Base-by-base conservation (phyloP, 495 filamentous ascomycete genomes). In the Neurospora hispaniola region DNA sequence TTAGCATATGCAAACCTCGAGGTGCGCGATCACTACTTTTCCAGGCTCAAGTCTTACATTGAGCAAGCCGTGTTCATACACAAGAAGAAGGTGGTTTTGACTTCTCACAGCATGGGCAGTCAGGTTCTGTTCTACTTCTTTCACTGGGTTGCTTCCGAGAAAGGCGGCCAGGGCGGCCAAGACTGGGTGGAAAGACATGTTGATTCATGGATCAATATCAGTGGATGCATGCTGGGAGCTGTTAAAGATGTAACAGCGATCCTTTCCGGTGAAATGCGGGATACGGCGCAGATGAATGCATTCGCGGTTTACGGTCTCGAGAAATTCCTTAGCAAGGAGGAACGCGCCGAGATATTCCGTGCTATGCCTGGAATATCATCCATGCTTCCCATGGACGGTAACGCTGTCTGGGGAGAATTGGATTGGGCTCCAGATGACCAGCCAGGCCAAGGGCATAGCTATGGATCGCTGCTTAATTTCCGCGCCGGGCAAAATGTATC, bases 251-350 rank as follows among this genome's bases (percentile, higher is more conserved):
- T 98, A 31, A 92, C 96, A 1, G 96, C 96, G 10, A 88, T 98
- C 8, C 87, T 98, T 0, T 97, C 94, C 0, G 96, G 96, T 41
- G 96, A 99, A 82, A 99, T 98, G 96, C 92, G 93, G 74, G 96
- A 99, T 79, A 99, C 96, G 0, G 96, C 96, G 2, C 96, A 98
- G 78, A 88, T 99, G 16, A 99, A 98, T 79, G 88, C 94, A n/a
- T 97, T 98, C 74, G 96, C 96, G 10, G 94, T 99, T 14, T 99
- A 98, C 77, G 96, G 96, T 0, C 88, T 99, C 1, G 96, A 99
- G 81, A 97, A 95, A 76, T 99, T 99, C 81, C 86, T 99, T 7
- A 92, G 89, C 75, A 92, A 91, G 73, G 88, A 94, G 71, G 96
- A 99, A 79, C 88, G 96, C 66, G 93, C 91, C 8, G 94, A 98